Percentiles rank a stretch among this genome's conserved stretches.
Conservation (phyloP, 768 basidiomycete species). For the Lentinula aciculospora region DNA sequence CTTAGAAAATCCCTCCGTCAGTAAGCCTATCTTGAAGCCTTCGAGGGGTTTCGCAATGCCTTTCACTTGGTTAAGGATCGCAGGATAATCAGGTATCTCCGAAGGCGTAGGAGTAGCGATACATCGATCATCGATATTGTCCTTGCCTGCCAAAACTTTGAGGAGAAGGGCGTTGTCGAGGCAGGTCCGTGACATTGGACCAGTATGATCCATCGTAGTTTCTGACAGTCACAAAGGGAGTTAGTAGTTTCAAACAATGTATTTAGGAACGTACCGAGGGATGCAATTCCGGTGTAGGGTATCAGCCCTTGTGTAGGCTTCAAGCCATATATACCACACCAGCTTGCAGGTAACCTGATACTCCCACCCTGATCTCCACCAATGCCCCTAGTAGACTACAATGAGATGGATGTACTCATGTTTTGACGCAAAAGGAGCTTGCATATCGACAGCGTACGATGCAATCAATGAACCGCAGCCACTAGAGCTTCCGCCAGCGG, state of each 20-base stretch:
- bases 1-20: constrained; percentile 3
- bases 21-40: constrained; percentile 3
- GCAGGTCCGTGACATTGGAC: constrained; percentile 1
- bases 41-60: not conserved
- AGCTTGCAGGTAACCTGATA: constrained; percentile 1
- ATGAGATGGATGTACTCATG: not conserved
- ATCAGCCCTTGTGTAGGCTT: constrained; percentile 3
- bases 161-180: constrained; percentile 4
- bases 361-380: constrained; percentile 7
- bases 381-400: not conserved
- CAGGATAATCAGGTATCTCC: constrained; percentile 4
- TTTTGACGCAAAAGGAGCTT: no score
- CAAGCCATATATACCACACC: constrained; percentile 2
- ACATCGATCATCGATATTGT: not conserved
- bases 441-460: not conserved
- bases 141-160: not conserved
- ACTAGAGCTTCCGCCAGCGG: constrained; percentile 1
- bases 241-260: not conserved
- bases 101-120: not conserved
- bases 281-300: constrained; percentile 7
- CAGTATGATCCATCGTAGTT: constrained; percentile 5
- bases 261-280: not conserved
- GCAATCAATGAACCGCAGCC: constrained; percentile 1
- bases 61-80: not conserved
- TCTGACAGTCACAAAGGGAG: not conserved